Conservation (phyloP, 805 yeast genomes). For the Saturnispora serradocipensis region DNA sequence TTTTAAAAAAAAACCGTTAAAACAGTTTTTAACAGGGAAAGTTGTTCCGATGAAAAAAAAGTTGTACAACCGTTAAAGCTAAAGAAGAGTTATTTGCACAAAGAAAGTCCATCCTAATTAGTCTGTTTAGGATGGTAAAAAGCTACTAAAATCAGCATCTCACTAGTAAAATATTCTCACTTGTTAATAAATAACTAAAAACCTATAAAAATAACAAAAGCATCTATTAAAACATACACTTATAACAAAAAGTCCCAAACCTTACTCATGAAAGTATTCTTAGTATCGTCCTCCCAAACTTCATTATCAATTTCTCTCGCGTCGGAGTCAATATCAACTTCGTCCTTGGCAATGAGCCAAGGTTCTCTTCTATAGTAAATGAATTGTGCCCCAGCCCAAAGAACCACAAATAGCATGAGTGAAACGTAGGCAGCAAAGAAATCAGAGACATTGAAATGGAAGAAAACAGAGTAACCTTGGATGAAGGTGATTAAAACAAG, state of each 20-base stretch:
- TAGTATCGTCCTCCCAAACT: slow-evolving; percentile 44
- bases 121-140: too few relatives aligned
- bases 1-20: not conserved
- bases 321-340: slow-evolving; percentile 38
- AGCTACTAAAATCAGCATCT: too few relatives aligned
- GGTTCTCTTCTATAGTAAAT: slow-evolving; percentile 44
- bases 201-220: not conserved
- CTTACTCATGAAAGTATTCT: slow-evolving; percentile 8
- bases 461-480: slow-evolving; percentile 66
- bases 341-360: slow-evolving; percentile 40
- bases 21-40: not conserved
- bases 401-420: slow-evolving; percentile 45
- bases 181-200: not conserved
- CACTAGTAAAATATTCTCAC: too few relatives aligned
- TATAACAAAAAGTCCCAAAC: slow-evolving; percentile 13
- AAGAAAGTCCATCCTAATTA: too few relatives aligned
- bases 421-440: slow-evolving; percentile 72
- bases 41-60: not conserved
- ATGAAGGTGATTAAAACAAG: slow-evolving; percentile 51
- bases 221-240: not conserved
- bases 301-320: slow-evolving; percentile 29
- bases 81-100: too few relatives aligned
- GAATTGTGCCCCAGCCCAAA: slow-evolving; percentile 42
- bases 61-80: not conserved
- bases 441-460: slow-evolving; percentile 39